Conservation (phyloP, 768 basidiomycete species). For the Pleurotus pulmonarius region DNA sequence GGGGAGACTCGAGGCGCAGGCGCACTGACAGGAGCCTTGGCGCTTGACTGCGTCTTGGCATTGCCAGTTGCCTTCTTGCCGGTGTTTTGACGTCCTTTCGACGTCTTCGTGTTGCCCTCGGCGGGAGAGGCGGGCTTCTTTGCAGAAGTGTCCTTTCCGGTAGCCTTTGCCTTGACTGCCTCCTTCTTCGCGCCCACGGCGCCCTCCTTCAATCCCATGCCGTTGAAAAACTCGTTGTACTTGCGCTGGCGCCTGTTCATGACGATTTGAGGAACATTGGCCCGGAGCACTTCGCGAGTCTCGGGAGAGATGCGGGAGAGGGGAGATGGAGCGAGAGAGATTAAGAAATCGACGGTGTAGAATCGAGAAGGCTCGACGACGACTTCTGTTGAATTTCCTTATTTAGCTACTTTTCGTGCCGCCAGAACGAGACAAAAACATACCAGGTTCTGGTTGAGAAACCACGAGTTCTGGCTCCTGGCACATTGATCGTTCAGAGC, state of each 20-base stretch:
- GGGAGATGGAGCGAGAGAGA: conserved; percentile 24
- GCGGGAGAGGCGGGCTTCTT: conserved; percentile 1
- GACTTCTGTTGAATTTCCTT: not conserved
- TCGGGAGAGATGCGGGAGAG: conserved; percentile 19
- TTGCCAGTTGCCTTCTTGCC: not conserved
- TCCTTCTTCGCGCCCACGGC: conserved; percentile 1
- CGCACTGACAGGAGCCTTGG: not conserved
- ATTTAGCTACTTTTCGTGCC: not conserved
- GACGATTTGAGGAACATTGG: conserved; percentile 21
- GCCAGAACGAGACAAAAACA: not conserved
- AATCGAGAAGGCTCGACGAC: conserved; percentile 14
- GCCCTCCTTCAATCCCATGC: conserved; percentile 9
- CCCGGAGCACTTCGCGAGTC: conserved; percentile 21
- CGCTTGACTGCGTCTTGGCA: not conserved
- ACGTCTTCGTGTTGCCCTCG: not conserved
- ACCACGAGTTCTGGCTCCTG: conserved; percentile 7
- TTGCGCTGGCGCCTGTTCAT: conserved; percentile 30
- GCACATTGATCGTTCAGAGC: conserved; percentile 8
- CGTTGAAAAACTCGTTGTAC: conserved; percentile 18
- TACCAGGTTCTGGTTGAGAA: conserved; percentile 4
- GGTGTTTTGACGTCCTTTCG: conserved; percentile 1
- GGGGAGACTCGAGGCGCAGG: not conserved
- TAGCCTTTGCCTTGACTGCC: conserved; percentile 7
- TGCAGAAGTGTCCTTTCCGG: not conserved
- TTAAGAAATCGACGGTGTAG: conserved; percentile 21